Conservation (phyloP, 2,329 filamentous ascomycete genomes). For the Aspergillus vadensis region DNA sequence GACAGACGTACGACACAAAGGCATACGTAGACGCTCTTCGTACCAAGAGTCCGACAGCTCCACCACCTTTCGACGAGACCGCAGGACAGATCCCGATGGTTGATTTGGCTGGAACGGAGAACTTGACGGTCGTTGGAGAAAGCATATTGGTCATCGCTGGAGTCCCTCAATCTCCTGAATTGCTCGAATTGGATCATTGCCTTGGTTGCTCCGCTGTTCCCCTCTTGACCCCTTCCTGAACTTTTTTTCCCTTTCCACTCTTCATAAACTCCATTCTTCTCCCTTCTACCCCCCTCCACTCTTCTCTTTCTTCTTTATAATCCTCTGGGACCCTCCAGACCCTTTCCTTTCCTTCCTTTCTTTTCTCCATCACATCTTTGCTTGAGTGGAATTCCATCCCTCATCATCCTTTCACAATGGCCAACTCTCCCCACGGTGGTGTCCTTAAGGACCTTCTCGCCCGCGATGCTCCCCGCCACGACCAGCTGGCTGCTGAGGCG, state of each 20-base stretch:
- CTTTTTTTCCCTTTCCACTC: constrained; percentile 2
- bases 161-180: constrained; percentile 12
- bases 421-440: constrained; percentile 74
- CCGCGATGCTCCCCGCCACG: constrained; percentile 81
- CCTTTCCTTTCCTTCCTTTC: constrained; percentile 7
- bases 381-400: neutral
- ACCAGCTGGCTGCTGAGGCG: constrained; percentile 78
- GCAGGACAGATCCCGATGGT: constrained; percentile 7
- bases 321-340: constrained; percentile 3
- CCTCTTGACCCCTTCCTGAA: neutral
- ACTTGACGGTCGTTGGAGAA: neutral
- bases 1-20: neutral
- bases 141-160: neutral
- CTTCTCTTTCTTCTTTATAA: constrained; percentile 12
- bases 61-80: constrained; percentile 17
- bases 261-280: neutral
- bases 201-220: neutral
- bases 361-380: constrained; percentile 1
- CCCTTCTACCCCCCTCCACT: constrained; percentile 1
- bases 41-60: constrained; percentile 15
- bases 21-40: constrained; percentile 19
- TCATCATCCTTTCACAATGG: constrained; percentile 40
- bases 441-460: constrained; percentile 97
- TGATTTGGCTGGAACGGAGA: constrained; percentile 14
- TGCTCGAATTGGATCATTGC: constrained; percentile 6